Percentiles rank a stretch among this genome's conserved stretches.
Evolutionary conservation across 257 asterid species (phyloP).

Genomic region (Nicotiana noctiflora): DNA sequence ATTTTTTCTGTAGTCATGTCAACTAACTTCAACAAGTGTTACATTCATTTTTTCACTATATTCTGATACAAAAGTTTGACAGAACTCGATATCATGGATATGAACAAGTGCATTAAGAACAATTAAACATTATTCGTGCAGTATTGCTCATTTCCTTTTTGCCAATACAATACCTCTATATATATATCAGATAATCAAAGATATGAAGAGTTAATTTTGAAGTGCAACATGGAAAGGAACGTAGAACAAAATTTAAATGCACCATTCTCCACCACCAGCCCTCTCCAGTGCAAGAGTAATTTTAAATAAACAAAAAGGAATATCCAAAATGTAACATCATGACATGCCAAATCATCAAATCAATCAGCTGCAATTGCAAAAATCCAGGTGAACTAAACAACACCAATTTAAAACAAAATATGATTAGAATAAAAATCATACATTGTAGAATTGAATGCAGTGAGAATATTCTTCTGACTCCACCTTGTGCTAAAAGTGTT

Average conservation of each 20-base stretch:
- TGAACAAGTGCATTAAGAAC: background rate
- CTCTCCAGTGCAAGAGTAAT: no score
- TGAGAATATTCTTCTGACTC: background rate
- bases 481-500: slow-evolving; percentile 3
- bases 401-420: background rate
- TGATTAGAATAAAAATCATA: background rate
- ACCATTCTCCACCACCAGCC: no score
- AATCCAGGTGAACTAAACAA: background rate
- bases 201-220: background rate
- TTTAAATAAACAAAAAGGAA: background rate
- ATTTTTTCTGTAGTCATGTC: background rate
- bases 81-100: background rate
- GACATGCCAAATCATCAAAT: background rate
- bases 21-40: background rate
- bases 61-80: background rate
- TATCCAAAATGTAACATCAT: background rate
- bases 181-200: background rate
- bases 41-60: background rate
- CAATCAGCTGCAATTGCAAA: background rate
- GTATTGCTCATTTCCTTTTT: background rate
- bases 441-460: background rate
- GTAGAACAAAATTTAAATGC: background rate
- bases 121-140: background rate
- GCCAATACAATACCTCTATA: background rate
- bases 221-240: background rate